Evolutionary conservation across 2,329 filamentous ascomycete species (phyloP).

Genomic region (Exserohilum rostratum): DNA sequence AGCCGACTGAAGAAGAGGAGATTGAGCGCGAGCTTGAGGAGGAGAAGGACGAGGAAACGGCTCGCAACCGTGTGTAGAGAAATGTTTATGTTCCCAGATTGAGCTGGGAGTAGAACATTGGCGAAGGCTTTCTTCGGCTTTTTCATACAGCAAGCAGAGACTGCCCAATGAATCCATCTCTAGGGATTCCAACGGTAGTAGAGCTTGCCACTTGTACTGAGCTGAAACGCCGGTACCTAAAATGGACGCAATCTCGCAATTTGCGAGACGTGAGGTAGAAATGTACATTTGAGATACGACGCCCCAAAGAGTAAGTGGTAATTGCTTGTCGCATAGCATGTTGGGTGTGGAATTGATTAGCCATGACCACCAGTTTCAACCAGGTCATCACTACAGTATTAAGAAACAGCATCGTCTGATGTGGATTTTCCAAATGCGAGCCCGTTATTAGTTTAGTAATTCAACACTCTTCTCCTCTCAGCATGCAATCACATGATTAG

Average conservation of each 20-base stretch:
- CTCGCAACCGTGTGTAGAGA: constrained; percentile 22
- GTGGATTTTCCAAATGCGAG: neutral
- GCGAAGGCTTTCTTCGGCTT: too few species aligned
- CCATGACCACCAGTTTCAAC: neutral
- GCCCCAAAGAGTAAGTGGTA: too few species aligned
- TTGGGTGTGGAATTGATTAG: neutral
- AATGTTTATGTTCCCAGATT: neutral
- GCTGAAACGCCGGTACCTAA: neutral
- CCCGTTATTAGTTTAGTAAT: neutral
- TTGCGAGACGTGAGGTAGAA: neutral
- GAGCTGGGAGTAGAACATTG: neutral
- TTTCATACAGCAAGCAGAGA: neutral
- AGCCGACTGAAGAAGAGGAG: constrained; percentile 56
- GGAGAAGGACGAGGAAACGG: constrained; percentile 46
- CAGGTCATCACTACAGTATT: neutral
- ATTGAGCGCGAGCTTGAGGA: constrained; percentile 53
- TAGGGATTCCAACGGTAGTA: neutral
- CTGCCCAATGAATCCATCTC: neutral
- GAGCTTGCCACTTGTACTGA: neutral
- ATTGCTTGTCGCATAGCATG: neutral
- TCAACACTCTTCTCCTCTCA: constrained; percentile 10
- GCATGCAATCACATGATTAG: too few species aligned
- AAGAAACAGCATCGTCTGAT: neutral
- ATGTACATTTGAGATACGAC: neutral
- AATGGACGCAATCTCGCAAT: neutral